phyloP scores from a whole-genome alignment of 1,284 basidiomycete species.

The Coniferiporia weirii region DNA sequence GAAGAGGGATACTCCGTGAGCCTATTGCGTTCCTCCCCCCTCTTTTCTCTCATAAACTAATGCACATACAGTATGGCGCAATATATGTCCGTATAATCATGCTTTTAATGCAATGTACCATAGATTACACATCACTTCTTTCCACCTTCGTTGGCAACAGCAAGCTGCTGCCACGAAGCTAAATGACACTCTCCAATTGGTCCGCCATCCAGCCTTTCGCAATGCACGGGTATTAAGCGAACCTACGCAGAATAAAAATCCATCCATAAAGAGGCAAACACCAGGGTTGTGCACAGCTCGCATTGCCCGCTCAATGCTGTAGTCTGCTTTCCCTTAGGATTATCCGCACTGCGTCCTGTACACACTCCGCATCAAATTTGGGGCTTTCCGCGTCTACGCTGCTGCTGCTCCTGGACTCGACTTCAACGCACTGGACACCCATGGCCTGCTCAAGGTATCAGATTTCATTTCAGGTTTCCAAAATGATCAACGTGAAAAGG shows the following conservation, averaged over 20 bases:
- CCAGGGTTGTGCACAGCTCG: background rate
- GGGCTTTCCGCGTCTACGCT: conserved; percentile 26
- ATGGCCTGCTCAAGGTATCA: conserved; percentile 35
- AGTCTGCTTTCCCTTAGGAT: conserved; percentile 30
- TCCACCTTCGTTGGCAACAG: background rate
- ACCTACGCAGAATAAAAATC: too few relatives aligned
- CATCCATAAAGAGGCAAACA: too few relatives aligned
- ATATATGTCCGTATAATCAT: conserved; percentile 53
- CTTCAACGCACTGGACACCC: conserved; percentile 57
- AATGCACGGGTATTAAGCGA: too few relatives aligned
- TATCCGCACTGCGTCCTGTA: conserved; percentile 42
- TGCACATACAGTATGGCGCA: conserved; percentile 54
- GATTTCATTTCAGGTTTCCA: background rate
- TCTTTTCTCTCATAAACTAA: conserved; percentile 12
- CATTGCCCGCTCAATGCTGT: background rate
- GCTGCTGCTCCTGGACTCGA: conserved; percentile 26
- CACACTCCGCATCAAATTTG: conserved; percentile 47
- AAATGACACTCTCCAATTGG: too few relatives aligned
- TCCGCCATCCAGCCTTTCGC: too few relatives aligned
- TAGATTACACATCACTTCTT: background rate
- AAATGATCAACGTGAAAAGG: conserved; percentile 12
- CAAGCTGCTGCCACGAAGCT: too few relatives aligned
- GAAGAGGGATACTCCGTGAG: conserved; percentile 35
- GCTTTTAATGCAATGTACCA: background rate
- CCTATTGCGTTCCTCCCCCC: conserved; percentile 13